Conservation (phyloP, 2,329 filamentous ascomycete species). For the Sclerotinia subarctica region DNA sequence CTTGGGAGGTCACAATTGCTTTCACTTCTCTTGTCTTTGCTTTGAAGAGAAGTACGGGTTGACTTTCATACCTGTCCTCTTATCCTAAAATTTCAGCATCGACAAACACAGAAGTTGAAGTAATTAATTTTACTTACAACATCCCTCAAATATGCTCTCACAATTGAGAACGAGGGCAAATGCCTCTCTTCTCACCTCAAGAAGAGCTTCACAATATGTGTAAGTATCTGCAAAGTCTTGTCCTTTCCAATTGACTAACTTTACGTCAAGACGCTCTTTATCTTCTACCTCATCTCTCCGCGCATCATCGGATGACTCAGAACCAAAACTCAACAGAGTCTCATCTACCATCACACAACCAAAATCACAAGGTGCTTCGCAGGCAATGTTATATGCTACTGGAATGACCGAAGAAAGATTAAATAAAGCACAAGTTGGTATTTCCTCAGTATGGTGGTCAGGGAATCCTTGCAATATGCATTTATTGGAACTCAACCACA, state of each 20-base stretch:
- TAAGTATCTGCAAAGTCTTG: conserved; percentile 21
- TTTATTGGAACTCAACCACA: conserved; percentile 68
- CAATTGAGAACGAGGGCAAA: conserved; percentile 36
- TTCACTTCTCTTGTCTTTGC: background rate
- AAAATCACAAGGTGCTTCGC: conserved; percentile 96
- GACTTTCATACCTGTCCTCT: background rate
- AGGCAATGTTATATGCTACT: conserved; percentile 98
- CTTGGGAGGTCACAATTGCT: background rate
- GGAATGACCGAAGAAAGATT: conserved; percentile 83
- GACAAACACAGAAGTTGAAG: conserved; percentile 2
- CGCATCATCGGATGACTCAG: conserved; percentile 33
- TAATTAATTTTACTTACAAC: conserved; percentile 19
- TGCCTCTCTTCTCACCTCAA: conserved; percentile 33
- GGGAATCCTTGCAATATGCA: conserved; percentile 99
- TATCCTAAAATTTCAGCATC: background rate
- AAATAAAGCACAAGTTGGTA: conserved; percentile 95
- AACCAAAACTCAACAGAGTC: conserved; percentile 69
- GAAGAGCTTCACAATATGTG: conserved; percentile 36
- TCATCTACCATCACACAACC: conserved; percentile 88
- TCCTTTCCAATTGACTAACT: conserved; percentile 20
- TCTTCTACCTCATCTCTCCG: conserved; percentile 35
- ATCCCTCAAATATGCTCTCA: conserved; percentile 29
- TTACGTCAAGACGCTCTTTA: conserved; percentile 33
- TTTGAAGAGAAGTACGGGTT: background rate
- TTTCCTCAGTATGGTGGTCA: conserved; percentile 96